These are phyloP conservation scores for Cutaneotrichosporon dermatis DNA, from an alignment of 1,284 basidiomycete genomes.

Conservation along the genomic window DNA sequence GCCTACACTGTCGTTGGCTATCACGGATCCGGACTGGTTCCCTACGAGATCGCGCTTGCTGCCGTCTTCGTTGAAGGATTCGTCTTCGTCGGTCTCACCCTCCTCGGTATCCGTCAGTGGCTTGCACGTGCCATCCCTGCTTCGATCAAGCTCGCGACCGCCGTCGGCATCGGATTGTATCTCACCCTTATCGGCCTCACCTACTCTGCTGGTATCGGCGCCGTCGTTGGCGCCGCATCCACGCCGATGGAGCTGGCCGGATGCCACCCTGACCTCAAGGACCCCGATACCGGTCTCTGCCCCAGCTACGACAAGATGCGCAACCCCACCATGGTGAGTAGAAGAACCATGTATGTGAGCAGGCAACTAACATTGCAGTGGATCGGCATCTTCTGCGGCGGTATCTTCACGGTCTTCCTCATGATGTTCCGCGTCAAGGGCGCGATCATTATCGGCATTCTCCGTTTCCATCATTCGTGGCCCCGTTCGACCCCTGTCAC, in stretches of 20 bases:
- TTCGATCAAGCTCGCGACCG: constrained; percentile 76
- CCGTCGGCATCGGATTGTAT: constrained; percentile 80
- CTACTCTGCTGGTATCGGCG: constrained; percentile 64
- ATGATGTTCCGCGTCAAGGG: constrained; percentile 83
- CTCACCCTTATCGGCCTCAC: constrained; percentile 51
- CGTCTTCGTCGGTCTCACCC: constrained; percentile 75
- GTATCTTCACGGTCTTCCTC: constrained; percentile 71
- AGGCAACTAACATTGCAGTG: constrained; percentile 56
- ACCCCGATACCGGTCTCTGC: constrained; percentile 57
- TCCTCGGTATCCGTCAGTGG: constrained; percentile 86
- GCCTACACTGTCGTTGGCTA: constrained; percentile 82
- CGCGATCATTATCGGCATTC: constrained; percentile 54
- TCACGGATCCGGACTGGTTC: constrained; percentile 64
- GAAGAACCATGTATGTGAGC: neutral
- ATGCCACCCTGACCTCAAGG: constrained; percentile 52
- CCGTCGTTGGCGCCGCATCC: constrained; percentile 68
- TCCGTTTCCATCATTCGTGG: constrained; percentile 82
- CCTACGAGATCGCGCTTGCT: constrained; percentile 75
- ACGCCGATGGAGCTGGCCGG: constrained; percentile 79
- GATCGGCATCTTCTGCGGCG: constrained; percentile 84
- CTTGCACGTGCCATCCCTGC: constrained; percentile 81
- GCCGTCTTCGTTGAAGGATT: constrained; percentile 86
- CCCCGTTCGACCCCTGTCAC: constrained; percentile 75
- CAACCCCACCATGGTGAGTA: constrained; percentile 17
- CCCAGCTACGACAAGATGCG: constrained; percentile 54